These are phyloP conservation scores for Diaporthe sp. DNA, from an alignment of 2,329 filamentous ascomycete species.

Conservation along the genomic window DNA sequence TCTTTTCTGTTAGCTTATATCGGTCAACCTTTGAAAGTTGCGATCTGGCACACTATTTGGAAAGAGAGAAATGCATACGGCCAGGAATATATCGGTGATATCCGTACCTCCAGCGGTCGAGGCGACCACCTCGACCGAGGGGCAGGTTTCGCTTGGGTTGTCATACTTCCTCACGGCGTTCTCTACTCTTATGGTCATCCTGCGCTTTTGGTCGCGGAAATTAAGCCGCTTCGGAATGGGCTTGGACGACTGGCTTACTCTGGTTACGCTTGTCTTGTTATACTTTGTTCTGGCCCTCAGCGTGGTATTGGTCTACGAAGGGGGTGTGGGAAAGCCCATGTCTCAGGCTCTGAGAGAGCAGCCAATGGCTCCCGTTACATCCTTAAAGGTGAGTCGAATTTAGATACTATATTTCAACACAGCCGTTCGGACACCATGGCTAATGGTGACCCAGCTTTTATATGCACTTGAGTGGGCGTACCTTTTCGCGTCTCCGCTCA, in stretches of 20 bases:
- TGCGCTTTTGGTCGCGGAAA: conserved; percentile 17
- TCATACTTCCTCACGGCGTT: conserved; percentile 13
- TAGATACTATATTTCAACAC: background rate
- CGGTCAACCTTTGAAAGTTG: background rate
- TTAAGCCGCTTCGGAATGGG: conserved; percentile 7
- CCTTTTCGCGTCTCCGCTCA: conserved; percentile 2
- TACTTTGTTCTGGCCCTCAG: conserved; percentile 20
- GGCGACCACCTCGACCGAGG: background rate
- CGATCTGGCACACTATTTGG: background rate
- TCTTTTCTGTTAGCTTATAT: background rate
- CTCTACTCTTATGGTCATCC: background rate
- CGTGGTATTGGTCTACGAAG: conserved; percentile 11
- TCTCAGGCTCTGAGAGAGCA: conserved; percentile 10
- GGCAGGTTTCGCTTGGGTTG: conserved; percentile 2
- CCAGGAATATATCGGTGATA: conserved; percentile 16
- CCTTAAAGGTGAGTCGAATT: background rate
- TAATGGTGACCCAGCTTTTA: background rate
- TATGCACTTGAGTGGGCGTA: conserved; percentile 20
- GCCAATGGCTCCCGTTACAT: background rate
- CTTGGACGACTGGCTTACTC: conserved; percentile 13
- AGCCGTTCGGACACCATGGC: background rate
- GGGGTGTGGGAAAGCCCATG: conserved; percentile 1
- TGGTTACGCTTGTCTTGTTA: conserved; percentile 8
- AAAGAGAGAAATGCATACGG: background rate
- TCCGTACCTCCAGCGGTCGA: background rate